Evolutionary conservation across 2,329 filamentous ascomycete genomes (phyloP).

Genomic region (Fusarium anguioides): DNA sequence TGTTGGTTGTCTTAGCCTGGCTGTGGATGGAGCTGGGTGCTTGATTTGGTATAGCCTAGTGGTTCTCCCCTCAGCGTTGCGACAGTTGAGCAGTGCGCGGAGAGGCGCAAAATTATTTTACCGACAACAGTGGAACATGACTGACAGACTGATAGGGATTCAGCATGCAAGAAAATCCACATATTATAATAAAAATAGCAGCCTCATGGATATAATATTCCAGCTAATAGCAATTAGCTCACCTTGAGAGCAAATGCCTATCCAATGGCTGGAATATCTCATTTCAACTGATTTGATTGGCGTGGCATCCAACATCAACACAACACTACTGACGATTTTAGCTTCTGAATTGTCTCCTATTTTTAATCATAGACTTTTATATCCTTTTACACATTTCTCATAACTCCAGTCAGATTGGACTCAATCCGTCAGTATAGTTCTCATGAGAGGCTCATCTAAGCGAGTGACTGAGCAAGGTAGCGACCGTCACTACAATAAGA

Average conservation of each 20-base stretch:
- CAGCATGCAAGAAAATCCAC: not conserved
- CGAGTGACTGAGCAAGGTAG: constrained; percentile 39
- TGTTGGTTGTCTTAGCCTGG: constrained; percentile 38
- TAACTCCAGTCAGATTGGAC: constrained; percentile 13
- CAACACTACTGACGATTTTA: not conserved
- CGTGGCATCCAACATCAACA: not conserved
- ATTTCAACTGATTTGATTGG: not conserved
- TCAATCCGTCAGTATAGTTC: constrained; percentile 4
- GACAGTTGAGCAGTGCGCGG: constrained; percentile 9
- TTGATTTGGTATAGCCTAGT: constrained; percentile 44
- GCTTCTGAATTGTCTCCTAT: constrained; percentile 2
- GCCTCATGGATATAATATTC: no score
- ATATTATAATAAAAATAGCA: not conserved
- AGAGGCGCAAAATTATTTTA: constrained; percentile 34
- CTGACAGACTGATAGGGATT: no score
- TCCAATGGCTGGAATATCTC: not conserved
- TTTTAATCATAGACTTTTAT: constrained; percentile 21
- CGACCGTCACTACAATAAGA: constrained; percentile 36
- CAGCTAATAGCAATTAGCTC: no score
- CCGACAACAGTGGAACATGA: constrained; percentile 1
- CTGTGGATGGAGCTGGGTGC: constrained; percentile 36
- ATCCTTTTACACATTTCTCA: constrained; percentile 17
- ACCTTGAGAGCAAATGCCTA: no score
- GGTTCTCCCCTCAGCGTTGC: constrained; percentile 29
- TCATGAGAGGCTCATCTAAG: constrained; percentile 33